These are phyloP conservation scores for Trichoderma aggressivum DNA, from an alignment of 2,329 filamentous ascomycete species.

Conservation along the genomic window DNA sequence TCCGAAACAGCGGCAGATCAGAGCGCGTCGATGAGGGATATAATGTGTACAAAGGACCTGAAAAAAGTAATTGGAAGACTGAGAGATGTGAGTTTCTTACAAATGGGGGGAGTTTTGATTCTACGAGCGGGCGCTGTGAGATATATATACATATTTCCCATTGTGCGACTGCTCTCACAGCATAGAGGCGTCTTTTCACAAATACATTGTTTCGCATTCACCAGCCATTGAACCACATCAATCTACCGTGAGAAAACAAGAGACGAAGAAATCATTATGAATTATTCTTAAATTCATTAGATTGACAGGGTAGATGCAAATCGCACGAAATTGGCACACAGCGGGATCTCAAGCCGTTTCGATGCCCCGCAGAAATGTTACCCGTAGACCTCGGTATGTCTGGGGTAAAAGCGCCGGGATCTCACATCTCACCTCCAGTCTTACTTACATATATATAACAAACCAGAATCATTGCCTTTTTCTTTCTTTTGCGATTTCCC, in stretches of 20 bases:
- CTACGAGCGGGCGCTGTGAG: not conserved
- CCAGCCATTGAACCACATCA: not conserved
- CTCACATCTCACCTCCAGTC: not conserved
- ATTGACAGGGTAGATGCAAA: not conserved
- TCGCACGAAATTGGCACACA: not conserved
- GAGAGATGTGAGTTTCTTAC: not conserved
- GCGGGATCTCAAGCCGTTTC: not conserved
- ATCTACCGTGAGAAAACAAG: not conserved
- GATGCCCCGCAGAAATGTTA: conserved; percentile 3
- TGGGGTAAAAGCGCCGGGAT: not conserved
- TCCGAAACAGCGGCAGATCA: conserved; percentile 56
- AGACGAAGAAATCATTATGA: not conserved
- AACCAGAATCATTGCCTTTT: not conserved
- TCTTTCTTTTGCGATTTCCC: not conserved
- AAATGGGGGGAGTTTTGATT: not conserved
- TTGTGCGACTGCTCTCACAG: not conserved
- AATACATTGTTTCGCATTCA: not conserved
- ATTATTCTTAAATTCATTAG: not conserved
- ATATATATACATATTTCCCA: not conserved
- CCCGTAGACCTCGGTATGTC: conserved; percentile 13
- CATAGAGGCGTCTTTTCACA: not conserved
- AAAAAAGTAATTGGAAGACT: not conserved
- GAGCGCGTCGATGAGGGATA: conserved; percentile 25
- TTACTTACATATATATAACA: not conserved
- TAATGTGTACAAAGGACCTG: not conserved